Base-by-base conservation (phyloP, 768 basidiomycete species). In the Psilocybe cyanescens region DNA sequence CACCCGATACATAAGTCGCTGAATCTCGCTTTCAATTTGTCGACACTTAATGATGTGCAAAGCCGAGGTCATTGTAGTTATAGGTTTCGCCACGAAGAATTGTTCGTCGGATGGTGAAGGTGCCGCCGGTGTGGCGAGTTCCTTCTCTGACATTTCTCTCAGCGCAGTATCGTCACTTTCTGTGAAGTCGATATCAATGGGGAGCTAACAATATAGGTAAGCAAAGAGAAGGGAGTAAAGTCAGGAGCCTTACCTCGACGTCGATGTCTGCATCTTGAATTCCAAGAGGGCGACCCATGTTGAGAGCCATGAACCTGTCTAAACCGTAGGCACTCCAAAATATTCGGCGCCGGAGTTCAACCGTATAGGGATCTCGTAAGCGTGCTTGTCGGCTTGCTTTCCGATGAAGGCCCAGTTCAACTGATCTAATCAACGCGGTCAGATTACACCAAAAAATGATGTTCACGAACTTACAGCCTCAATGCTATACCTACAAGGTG, bases 1-100 rank as follows among this genome's bases (percentile, higher is more conserved):
- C 4, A 59, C 58, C 11, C 58, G 58, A 29, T 59, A 59, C 39
- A 59, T 53, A 16, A 59, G 44, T 6, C 58, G 58, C 29, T 59
- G 58, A 3, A 59, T 59, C 17, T 59, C 58, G 58, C 58, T 53
- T 41, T 59, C 58, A 24, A 59, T 59, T n/a, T 59, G 58, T 30
- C 58, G 50, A 29, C 39, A 41, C 30, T 59, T 59, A 24, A 59
- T 59, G 16, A 59, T 59, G 28, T 59, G 58, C 14, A 59, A 39
- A 14, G 58, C 58, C 11, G 58, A 59, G 8, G 58, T 59, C 58
- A 59, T 59, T n/a, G 47, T 59, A 12, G 58, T 59, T 12, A 59
- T 59, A 14, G 56, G 39, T 46, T 46, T 59, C 0, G 49, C 50
- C 19, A 35, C 19, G 12, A 14, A 31, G 30, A 28, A 30, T 9